These are phyloP conservation scores for Roridomyces roridus DNA, from an alignment of 768 basidiomycete species.

Conservation along the genomic window DNA sequence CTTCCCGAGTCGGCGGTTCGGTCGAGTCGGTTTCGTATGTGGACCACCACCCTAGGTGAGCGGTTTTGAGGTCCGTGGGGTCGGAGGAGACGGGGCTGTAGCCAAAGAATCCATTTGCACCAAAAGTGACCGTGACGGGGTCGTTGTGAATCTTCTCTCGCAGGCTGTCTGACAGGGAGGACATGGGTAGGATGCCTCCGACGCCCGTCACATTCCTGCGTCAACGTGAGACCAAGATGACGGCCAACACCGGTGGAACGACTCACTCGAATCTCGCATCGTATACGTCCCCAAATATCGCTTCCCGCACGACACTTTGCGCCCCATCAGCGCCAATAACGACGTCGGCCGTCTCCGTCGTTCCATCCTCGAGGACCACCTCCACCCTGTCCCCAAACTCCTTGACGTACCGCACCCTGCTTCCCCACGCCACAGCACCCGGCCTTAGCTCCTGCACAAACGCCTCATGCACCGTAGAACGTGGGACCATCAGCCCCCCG, in stretches of 20 bases:
- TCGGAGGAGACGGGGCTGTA: constrained; percentile 28
- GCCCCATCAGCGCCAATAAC: constrained; percentile 49
- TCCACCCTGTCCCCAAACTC: constrained; percentile 33
- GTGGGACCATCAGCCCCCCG: constrained; percentile 38
- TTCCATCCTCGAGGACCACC: constrained; percentile 38
- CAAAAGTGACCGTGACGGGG: constrained; percentile 45
- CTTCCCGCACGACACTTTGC: constrained; percentile 40
- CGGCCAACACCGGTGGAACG: not conserved
- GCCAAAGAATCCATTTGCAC: constrained; percentile 44
- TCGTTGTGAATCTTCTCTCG: constrained; percentile 35
- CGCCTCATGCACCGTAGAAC: constrained; percentile 41
- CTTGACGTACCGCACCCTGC: constrained; percentile 32
- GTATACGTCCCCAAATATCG: constrained; percentile 36
- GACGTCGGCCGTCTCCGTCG: constrained; percentile 39
- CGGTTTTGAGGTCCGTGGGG: constrained; percentile 1
- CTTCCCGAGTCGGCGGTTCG: constrained; percentile 31
- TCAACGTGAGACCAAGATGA: not conserved
- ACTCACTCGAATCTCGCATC: constrained; percentile 36
- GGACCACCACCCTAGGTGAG: constrained; percentile 47
- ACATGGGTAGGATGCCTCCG: constrained; percentile 44
- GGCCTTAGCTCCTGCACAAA: constrained; percentile 35
- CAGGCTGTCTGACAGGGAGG: constrained; percentile 32
- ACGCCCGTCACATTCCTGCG: constrained; percentile 41
- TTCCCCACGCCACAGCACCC: constrained; percentile 38
- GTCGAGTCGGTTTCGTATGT: constrained; percentile 37